phyloP scores from a whole-genome alignment of 805 yeast species.

The Schwanniomyces vanrijiae region DNA sequence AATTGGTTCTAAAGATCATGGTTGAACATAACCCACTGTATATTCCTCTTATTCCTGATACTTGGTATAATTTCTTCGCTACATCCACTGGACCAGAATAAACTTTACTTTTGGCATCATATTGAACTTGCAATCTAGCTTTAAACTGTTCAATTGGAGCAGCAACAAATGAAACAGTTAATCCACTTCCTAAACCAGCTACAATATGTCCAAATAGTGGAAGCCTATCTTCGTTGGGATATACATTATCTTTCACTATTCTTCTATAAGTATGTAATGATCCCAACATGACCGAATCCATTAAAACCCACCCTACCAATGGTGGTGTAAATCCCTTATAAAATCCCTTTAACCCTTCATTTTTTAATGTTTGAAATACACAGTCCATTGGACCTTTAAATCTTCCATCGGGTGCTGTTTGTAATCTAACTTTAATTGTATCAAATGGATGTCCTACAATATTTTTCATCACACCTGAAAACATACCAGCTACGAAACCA shows the following conservation, averaged over 20 bases:
- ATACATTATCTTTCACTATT: conserved; percentile 62
- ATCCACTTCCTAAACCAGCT: conserved; percentile 83
- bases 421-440: conserved; percentile 83
- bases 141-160: conserved; percentile 91
- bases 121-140: conserved; percentile 87
- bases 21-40: conserved; percentile 85
- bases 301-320: conserved; percentile 86
- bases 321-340: conserved; percentile 95
- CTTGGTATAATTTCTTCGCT: conserved; percentile 52
- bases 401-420: conserved; percentile 57
- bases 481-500: conserved; percentile 88
- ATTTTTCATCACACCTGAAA: conserved; percentile 83
- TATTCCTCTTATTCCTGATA: conserved; percentile 68
- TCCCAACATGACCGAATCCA: conserved; percentile 92
- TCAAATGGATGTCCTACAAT: conserved; percentile 94
- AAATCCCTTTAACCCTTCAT: conserved; percentile 78
- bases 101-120: conserved; percentile 66
- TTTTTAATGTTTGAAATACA: conserved; percentile 63
- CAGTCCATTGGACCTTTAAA: conserved; percentile 86
- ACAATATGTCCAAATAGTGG: conserved; percentile 74
- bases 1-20: conserved; percentile 82
- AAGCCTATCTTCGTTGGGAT: conserved; percentile 57
- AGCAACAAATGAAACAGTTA: conserved; percentile 93
- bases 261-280: conserved; percentile 77
- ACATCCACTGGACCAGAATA: conserved; percentile 85